Conservation (phyloP, 345 rosid species). For the Acer saccharum region DNA sequence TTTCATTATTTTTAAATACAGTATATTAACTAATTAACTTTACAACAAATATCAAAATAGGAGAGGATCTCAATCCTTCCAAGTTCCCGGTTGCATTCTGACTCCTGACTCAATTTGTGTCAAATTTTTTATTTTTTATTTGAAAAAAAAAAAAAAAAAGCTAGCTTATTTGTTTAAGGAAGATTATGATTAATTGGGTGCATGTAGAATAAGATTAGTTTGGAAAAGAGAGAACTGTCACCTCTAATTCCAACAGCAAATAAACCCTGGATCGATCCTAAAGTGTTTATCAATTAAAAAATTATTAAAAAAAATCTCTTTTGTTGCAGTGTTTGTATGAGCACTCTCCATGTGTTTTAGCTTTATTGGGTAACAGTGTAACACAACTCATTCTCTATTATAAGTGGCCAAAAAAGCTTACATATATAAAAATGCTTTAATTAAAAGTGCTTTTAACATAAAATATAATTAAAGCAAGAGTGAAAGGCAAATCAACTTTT, state of each 20-base stretch:
- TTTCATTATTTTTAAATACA: too few species aligned
- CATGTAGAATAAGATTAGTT: too few species aligned
- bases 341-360: not conserved
- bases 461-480: not conserved
- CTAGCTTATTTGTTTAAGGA: too few species aligned
- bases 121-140: too few species aligned
- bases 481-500: constrained; percentile 10
- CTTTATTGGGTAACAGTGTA: not conserved
- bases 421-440: not conserved
- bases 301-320: not conserved
- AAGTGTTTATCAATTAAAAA: not conserved
- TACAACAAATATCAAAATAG: too few species aligned
- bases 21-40: too few species aligned
- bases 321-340: not conserved
- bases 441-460: constrained; percentile 7
- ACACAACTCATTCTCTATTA: not conserved
- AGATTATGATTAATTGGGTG: too few species aligned
- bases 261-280: not conserved
- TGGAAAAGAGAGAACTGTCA: not conserved
- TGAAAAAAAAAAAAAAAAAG: too few species aligned
- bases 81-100: too few species aligned
- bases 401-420: constrained; percentile 23
- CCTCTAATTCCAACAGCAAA: constrained; percentile 15
- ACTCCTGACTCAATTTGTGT: too few species aligned
- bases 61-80: too few species aligned